These are phyloP conservation scores for Leccinum subgranulosum DNA, from an alignment of 768 basidiomycete genomes.

Conservation along the genomic window DNA sequence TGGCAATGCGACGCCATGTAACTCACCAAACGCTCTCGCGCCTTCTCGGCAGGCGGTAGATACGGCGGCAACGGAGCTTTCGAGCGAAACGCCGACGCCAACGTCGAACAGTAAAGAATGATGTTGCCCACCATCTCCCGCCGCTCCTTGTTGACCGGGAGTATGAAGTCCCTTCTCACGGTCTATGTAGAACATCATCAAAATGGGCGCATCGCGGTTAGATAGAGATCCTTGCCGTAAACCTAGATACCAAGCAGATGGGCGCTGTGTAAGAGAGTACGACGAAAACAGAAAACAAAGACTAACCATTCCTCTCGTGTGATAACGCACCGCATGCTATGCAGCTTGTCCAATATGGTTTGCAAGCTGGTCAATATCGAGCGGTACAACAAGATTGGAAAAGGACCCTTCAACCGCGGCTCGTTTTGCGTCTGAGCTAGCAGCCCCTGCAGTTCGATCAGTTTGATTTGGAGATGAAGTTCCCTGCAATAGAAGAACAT, in stretches of 20 bases:
- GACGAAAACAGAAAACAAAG: not conserved
- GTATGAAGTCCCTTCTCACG: slow-evolving; percentile 82
- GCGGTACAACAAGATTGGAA: slow-evolving; percentile 83
- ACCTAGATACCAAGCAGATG: slow-evolving; percentile 43
- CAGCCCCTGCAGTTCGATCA: slow-evolving; percentile 83
- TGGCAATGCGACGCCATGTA: not conserved
- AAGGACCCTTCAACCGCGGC: slow-evolving; percentile 93
- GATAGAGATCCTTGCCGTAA: slow-evolving; percentile 49
- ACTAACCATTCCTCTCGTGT: slow-evolving; percentile 89
- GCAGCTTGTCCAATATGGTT: slow-evolving; percentile 82
- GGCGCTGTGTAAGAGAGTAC: slow-evolving; percentile 7
- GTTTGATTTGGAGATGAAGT: slow-evolving; percentile 86
- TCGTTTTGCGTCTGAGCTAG: slow-evolving; percentile 89
- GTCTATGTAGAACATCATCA: slow-evolving; percentile 40
- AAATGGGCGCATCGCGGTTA: not conserved
- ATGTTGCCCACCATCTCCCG: slow-evolving; percentile 96
- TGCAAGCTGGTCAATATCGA: slow-evolving; percentile 80
- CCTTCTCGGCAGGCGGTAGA: slow-evolving; percentile 87
- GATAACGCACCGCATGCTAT: slow-evolving; percentile 97
- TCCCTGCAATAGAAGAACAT: slow-evolving; percentile 57
- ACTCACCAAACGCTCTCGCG: slow-evolving; percentile 72
- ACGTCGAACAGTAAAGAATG: slow-evolving; percentile 80
- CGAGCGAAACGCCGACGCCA: slow-evolving; percentile 75
- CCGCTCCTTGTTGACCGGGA: slow-evolving; percentile 85
- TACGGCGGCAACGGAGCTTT: slow-evolving; percentile 96